Evolutionary conservation across 768 basidiomycete species (phyloP).

Genomic region (Phylloporus sp.): DNA sequence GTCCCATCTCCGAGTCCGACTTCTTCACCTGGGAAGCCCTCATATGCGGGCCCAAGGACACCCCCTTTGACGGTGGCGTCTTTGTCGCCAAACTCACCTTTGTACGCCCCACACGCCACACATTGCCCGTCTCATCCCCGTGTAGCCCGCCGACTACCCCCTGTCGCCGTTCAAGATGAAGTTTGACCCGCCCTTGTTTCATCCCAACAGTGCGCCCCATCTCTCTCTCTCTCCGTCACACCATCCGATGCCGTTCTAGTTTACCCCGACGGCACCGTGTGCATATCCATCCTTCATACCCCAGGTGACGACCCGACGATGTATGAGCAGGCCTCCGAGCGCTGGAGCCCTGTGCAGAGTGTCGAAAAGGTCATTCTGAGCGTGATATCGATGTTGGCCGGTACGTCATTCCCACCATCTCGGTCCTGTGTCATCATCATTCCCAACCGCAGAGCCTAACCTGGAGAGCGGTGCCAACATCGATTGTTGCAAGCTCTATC

Average conservation of each 20-base stretch:
- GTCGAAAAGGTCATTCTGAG: constrained; percentile 96
- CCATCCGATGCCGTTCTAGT: constrained; percentile 43
- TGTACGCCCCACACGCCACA: constrained; percentile 38
- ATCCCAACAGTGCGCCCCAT: constrained; percentile 85
- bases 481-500: constrained; percentile 94
- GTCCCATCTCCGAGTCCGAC: constrained; percentile 87
- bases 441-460: constrained; percentile 70
- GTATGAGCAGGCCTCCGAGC: constrained; percentile 93
- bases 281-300: constrained; percentile 96
- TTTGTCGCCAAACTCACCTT: constrained; percentile 92
- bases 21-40: constrained; percentile 97
- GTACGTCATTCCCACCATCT: constrained; percentile 33
- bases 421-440: not conserved
- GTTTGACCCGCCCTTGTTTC: constrained; percentile 95
- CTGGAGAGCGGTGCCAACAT: constrained; percentile 97
- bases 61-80: constrained; percentile 94
- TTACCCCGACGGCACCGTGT: constrained; percentile 94
- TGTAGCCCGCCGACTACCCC: constrained; percentile 88
- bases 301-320: constrained; percentile 89
- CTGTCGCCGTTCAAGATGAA: constrained; percentile 99
- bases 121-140: not conserved
- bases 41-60: constrained; percentile 90
- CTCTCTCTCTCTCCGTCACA: not conserved
- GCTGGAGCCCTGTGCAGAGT: constrained; percentile 99
- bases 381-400: constrained; percentile 96